A percentile compares a stretch with the other conserved stretches of the same genome.
Conservation (phyloP, 139 green algal species). For the Diplosphaera chodatii region DNA sequence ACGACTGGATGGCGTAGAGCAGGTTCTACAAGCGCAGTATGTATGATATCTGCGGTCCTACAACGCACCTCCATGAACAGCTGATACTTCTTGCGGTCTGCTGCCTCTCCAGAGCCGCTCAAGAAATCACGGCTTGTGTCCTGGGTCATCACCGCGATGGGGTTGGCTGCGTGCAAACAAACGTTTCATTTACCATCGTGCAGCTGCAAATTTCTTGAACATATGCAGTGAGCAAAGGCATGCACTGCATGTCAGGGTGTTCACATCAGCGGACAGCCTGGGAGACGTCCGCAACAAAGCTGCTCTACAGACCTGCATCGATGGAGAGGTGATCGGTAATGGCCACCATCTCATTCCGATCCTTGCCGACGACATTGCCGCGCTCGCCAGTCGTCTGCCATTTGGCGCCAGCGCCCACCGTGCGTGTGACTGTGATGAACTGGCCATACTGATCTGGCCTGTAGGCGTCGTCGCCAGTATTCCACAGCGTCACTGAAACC, state of each 20-base stretch:
- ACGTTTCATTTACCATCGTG: too few species aligned
- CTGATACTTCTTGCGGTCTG: neutral
- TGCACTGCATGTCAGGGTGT: too few species aligned
- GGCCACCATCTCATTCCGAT: constrained; percentile 17
- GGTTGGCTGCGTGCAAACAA: constrained; percentile 32
- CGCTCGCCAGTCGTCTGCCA: neutral
- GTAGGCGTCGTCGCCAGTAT: constrained; percentile 58
- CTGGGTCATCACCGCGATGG: constrained; percentile 9
- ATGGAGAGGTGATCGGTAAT: constrained; percentile 15
- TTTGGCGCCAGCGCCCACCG: constrained; percentile 9
- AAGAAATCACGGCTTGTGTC: neutral
- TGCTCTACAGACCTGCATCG: constrained; percentile 4
- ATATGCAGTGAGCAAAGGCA: too few species aligned
- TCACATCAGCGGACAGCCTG: too few species aligned
- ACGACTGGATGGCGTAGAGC: too few species aligned
- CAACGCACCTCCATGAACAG: neutral
- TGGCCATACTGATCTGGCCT: constrained; percentile 40
- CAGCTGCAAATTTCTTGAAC: too few species aligned
- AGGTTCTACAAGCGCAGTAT: too few species aligned
- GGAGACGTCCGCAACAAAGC: too few species aligned
- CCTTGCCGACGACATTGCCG: neutral
- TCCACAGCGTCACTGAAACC: constrained; percentile 57
- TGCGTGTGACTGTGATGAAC: constrained; percentile 59
- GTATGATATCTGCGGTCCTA: too few species aligned
- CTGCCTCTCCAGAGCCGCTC: neutral